Evolutionary conservation across 768 basidiomycete species (phyloP).

Genomic region (Russula lepida): DNA sequence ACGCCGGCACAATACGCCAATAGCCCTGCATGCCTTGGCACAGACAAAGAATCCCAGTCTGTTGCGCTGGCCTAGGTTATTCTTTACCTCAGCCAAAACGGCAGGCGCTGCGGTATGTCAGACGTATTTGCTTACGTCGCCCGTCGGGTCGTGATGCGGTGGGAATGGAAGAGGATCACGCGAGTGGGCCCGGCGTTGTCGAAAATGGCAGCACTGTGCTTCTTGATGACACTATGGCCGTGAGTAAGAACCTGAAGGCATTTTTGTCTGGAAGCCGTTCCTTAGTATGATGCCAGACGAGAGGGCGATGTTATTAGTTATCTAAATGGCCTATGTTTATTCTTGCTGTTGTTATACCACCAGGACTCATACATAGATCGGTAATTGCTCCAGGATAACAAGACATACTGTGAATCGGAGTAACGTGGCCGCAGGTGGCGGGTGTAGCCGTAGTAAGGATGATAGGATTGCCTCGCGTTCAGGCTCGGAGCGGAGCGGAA

Average conservation of each 20-base stretch:
- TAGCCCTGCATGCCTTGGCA: not conserved
- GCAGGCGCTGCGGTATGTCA: constrained; percentile 57
- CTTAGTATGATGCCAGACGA: constrained; percentile 13
- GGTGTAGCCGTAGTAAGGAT: too few species aligned
- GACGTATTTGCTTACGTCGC: constrained; percentile 74
- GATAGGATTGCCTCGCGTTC: too few species aligned
- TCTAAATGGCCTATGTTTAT: not conserved
- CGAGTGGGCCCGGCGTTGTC: constrained; percentile 38
- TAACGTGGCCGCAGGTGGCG: too few species aligned
- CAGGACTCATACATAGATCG: not conserved
- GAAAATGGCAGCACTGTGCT: constrained; percentile 23
- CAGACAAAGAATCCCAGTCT: constrained; percentile 26
- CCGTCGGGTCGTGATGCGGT: constrained; percentile 46
- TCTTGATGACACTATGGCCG: not conserved
- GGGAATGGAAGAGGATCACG: constrained; percentile 53
- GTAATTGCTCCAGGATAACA: not conserved
- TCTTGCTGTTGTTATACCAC: not conserved
- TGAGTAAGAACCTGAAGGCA: not conserved
- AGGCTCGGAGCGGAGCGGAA: too few species aligned
- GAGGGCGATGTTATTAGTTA: not conserved
- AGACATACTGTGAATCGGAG: too few species aligned
- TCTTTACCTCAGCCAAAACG: constrained; percentile 73
- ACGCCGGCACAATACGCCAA: constrained; percentile 23
- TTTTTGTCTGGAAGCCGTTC: not conserved
- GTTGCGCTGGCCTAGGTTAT: constrained; percentile 52